Conservation (phyloP, 192 early-diverging fungal species). For the Rhizophagus clarus region DNA sequence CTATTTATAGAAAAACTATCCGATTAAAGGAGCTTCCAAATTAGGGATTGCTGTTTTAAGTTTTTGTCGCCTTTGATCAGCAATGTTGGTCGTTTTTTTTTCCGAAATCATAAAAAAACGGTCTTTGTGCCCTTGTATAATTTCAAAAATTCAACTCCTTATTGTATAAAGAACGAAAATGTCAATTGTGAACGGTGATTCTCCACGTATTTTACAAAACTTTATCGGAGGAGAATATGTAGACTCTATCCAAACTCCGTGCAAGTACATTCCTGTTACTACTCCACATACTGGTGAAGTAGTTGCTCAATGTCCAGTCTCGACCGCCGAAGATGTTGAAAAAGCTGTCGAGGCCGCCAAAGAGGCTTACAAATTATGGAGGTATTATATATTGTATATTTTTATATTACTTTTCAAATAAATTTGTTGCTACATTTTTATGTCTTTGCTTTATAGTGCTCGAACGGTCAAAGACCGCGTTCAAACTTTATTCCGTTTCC, state of each 20-base stretch:
- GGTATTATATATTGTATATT: constrained; percentile 33
- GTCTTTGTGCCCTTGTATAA: too few relatives aligned
- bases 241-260: constrained; percentile 21
- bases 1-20: too few relatives aligned
- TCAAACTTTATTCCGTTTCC: constrained; percentile 60
- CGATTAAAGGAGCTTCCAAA: too few relatives aligned
- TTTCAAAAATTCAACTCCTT: too few relatives aligned
- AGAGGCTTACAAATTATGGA: constrained; percentile 60
- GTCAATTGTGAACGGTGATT: constrained; percentile 9
- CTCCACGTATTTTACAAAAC: constrained; percentile 37
- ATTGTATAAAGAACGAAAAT: neutral
- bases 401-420: neutral
- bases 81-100: too few relatives aligned
- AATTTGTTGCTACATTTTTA: neutral
- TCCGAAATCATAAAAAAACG: too few relatives aligned
- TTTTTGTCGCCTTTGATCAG: too few relatives aligned
- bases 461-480: constrained; percentile 75
- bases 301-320: constrained; percentile 69
- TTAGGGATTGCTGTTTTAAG: too few relatives aligned
- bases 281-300: constrained; percentile 61
- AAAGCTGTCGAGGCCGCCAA: constrained; percentile 60
- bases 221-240: constrained; percentile 42
- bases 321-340: constrained; percentile 57
- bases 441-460: neutral
- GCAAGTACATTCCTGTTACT: constrained; percentile 59